Conservation (phyloP, 2,329 filamentous ascomycete species). For the Capronia americana region DNA sequence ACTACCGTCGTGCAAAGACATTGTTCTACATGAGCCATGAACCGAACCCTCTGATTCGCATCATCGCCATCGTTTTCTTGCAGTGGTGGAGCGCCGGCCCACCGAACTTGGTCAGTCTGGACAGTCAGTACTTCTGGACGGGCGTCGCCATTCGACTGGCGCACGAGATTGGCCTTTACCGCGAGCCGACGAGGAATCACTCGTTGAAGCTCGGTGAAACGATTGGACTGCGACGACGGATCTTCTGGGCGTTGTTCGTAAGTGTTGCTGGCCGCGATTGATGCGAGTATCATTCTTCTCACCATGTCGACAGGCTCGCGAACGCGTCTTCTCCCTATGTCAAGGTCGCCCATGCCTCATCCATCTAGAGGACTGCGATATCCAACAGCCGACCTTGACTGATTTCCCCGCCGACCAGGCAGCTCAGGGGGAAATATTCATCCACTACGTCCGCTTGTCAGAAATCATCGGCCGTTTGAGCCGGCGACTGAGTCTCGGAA, state of each 20-base stretch:
- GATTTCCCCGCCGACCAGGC: slow-evolving; percentile 46
- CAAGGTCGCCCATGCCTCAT: slow-evolving; percentile 55
- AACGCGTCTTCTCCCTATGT: slow-evolving; percentile 52
- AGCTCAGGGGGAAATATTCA: slow-evolving; percentile 50
- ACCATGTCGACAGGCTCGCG: slow-evolving; percentile 25
- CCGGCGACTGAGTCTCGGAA: slow-evolving; percentile 1
- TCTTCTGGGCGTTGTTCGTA: slow-evolving; percentile 53
- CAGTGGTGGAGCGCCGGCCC: slow-evolving; percentile 55
- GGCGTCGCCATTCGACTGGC: slow-evolving; percentile 52
- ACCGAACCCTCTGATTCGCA: slow-evolving; percentile 45
- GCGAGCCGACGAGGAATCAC: slow-evolving; percentile 43
- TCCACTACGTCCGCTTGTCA: slow-evolving; percentile 53
- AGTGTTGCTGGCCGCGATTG: background rate
- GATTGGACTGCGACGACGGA: slow-evolving; percentile 43
- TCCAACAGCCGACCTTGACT: slow-evolving; percentile 47
- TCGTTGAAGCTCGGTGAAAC: slow-evolving; percentile 19
- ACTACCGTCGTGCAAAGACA: slow-evolving; percentile 49
- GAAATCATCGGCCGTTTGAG: slow-evolving; percentile 49
- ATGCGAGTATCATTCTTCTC: background rate
- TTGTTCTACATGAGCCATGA: slow-evolving; percentile 54
- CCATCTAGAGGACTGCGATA: slow-evolving; percentile 52
- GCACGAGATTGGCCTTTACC: slow-evolving; percentile 54
- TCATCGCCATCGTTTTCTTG: slow-evolving; percentile 50
- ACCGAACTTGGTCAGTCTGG: slow-evolving; percentile 48
- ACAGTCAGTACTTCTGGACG: slow-evolving; percentile 58